Base-by-base conservation (phyloP, 257 asterid genomes). In the Petrea volubilis region DNA sequence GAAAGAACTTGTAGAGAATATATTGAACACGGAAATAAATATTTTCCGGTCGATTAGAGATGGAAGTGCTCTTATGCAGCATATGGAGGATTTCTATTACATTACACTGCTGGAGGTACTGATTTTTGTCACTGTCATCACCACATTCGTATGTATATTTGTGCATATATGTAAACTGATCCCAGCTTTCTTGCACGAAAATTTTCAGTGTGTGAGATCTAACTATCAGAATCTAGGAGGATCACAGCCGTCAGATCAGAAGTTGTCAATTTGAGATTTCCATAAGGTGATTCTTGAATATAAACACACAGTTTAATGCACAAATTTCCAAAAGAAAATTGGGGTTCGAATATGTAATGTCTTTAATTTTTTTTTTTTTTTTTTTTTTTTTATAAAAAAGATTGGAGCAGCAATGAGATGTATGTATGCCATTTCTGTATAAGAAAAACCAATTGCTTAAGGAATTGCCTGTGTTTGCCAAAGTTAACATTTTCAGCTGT, bases 1-100 rank as follows among this genome's bases (percentile, higher is more conserved):
- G 85, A 89, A 79, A 69, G 96, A 94, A 77, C 95, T 94, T 2
- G 81, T 94, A 7, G 97, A 91, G 85, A 94, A 91, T 73, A 94
- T 94, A 77, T 64, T 91, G 80, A 94, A 89, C 88, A 91, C 99
- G 2, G 97, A 94, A 77, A 94, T 94, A 47, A 94, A 86, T 69
- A 89, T 94, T 53, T 94, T 94, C 86, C 95, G 81, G 6, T 64
- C 97, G n/a, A 91, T 94, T 49, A 85, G 99, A 87, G 99, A 94
- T 75, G 99, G 97, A 50, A 94, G 89, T 84, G 99, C 97, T 59
- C 95, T 94, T 6, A 92, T 91, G 99, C 99, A 94, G 84, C 99
- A 94, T 52, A 94, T 94, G 99, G 99, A 94, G 80, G 97, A 94
- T 81, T 94, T 94, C 87, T 94, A 94, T 57, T 94, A 94, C 73